Percentiles rank a stretch among this genome's conserved stretches.
Conservation (phyloP, 208 protist genomes). For the Trypanosoma platydactyli region DNA sequence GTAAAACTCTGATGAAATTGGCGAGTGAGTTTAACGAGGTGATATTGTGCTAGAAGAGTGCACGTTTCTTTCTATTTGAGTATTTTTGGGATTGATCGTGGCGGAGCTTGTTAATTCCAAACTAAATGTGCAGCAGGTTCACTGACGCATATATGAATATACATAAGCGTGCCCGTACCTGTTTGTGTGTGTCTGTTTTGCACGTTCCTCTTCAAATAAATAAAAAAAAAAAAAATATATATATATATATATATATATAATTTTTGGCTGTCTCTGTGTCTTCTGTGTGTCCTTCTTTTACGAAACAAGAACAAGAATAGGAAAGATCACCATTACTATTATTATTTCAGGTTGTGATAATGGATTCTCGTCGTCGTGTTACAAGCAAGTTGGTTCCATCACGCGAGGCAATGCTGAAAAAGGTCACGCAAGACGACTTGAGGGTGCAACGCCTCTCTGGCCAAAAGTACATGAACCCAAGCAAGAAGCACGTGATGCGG, state of each 20-base stretch:
- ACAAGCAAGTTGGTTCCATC: conserved; percentile 51
- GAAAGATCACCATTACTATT: neutral
- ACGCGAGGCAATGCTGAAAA: conserved; percentile 47
- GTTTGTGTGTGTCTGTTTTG: conserved; percentile 4
- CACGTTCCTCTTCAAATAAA: conserved; percentile 10
- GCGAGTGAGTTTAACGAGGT: too few relatives aligned
- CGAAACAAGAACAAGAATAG: conserved; percentile 20
- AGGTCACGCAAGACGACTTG: conserved; percentile 71
- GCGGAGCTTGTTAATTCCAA: too few relatives aligned
- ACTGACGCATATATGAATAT: conserved; percentile 6
- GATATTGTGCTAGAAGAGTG: too few relatives aligned
- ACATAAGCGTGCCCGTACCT: neutral
- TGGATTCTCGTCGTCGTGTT: conserved; percentile 34
- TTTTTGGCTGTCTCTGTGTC: too few relatives aligned
- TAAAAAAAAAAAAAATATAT: too few relatives aligned
- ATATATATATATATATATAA: neutral
- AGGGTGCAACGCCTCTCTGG: conserved; percentile 76
- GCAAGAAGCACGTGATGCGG: conserved; percentile 74
- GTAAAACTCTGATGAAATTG: too few relatives aligned
- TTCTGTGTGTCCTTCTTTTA: too few relatives aligned
- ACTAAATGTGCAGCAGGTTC: neutral
- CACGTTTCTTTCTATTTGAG: too few relatives aligned
- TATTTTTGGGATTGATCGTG: too few relatives aligned
- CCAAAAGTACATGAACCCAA: conserved; percentile 74
- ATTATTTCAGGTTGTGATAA: neutral